Percentiles rank a stretch among this genome's conserved stretches.
Evolutionary conservation across 2,329 filamentous ascomycete species (phyloP).

Genomic region (Fusarium ramigenum): DNA sequence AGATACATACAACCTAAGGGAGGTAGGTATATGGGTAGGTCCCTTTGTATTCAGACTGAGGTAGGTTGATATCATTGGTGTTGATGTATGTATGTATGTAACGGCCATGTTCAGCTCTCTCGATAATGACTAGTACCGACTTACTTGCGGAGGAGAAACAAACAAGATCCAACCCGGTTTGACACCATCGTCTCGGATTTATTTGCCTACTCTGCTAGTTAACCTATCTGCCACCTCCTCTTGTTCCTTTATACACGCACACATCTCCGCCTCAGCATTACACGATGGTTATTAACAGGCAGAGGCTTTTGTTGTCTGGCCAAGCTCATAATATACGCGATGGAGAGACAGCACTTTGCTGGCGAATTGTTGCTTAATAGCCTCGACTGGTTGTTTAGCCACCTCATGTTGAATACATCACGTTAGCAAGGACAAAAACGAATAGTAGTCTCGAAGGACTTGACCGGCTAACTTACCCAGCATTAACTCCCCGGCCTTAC

Average conservation of each 20-base stretch:
- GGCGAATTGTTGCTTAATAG: background rate
- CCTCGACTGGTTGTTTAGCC: background rate
- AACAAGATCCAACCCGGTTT: background rate
- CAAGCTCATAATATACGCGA: background rate
- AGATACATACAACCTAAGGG: background rate
- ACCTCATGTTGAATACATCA: background rate
- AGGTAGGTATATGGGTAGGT: background rate
- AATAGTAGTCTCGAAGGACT: background rate
- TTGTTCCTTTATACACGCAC: background rate
- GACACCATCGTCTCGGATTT: background rate
- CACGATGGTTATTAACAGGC: background rate
- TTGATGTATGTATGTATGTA: background rate
- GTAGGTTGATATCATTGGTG: background rate
- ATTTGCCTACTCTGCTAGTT: background rate
- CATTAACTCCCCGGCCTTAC: background rate
- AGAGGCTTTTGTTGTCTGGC: background rate
- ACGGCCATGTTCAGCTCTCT: background rate
- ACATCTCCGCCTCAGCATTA: background rate
- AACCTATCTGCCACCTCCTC: background rate
- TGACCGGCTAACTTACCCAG: background rate
- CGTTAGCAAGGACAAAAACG: background rate
- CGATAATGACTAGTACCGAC: background rate
- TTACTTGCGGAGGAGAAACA: background rate
- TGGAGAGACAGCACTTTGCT: constrained; percentile 6
- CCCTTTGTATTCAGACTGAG: background rate